A percentile compares a stretch with the other conserved stretches of the same genome.
These are phyloP conservation scores for Dovyalis caffra DNA, from an alignment of 345 rosid species.

Conservation along the genomic window DNA sequence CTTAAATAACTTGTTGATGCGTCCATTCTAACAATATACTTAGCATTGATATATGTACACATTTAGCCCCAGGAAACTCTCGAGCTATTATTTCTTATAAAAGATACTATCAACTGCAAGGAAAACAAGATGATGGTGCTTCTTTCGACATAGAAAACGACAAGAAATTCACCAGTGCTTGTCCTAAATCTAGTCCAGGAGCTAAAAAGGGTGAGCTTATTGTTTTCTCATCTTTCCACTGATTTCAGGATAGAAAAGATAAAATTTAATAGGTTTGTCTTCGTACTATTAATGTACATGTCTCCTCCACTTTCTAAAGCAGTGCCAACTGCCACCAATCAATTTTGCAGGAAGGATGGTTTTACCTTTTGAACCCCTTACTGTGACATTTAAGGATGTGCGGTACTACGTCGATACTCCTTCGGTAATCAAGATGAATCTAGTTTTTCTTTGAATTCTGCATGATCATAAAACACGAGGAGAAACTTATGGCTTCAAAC, in stretches of 20 bases:
- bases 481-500: not conserved
- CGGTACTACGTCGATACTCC: constrained; percentile 61
- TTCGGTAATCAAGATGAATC: constrained; percentile 38
- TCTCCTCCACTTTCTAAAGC: not conserved
- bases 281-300: not conserved
- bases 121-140: constrained; percentile 28
- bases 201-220: constrained; percentile 24
- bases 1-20: not conserved
- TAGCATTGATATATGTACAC: not conserved
- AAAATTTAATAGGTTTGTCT: not conserved
- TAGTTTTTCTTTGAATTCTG: not conserved
- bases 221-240: not conserved
- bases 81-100: constrained; percentile 64
- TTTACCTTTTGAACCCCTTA: constrained; percentile 62
- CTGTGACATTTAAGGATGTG: constrained; percentile 56
- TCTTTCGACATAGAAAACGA: not conserved
- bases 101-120: constrained; percentile 46
- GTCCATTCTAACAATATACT: not conserved
- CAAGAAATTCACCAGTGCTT: not conserved
- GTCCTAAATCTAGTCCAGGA: not conserved
- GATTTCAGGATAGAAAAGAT: not conserved
- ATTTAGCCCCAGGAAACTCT: constrained; percentile 70
- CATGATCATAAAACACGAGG: not conserved
- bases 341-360: constrained; percentile 51
- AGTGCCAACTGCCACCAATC: not conserved